phyloP scores from a whole-genome alignment of 2,329 filamentous ascomycete species.

The Colletotrichum abscissum region DNA sequence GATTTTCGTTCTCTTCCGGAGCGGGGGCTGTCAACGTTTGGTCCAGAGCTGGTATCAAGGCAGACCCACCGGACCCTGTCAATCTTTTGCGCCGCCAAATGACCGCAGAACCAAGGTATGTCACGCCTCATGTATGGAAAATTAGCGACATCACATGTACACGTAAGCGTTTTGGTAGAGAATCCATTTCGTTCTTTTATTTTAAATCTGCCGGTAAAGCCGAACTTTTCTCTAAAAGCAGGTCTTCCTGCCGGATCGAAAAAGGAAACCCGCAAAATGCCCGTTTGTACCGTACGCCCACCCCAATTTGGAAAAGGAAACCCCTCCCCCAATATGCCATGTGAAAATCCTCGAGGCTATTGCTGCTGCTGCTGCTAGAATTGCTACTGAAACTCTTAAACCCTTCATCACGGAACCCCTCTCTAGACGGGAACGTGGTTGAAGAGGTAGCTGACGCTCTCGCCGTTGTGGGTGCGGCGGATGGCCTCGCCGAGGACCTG shows the following conservation, averaged over 20 bases:
- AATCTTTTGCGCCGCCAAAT: neutral
- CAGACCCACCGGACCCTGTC: neutral
- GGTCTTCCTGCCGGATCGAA: neutral
- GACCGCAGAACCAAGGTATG: neutral
- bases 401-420: neutral
- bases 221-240: neutral
- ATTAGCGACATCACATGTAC: neutral
- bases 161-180: neutral
- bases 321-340: neutral
- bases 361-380: no score
- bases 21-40: neutral
- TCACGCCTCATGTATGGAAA: neutral
- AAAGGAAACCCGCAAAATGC: neutral
- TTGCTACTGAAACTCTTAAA: neutral
- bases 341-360: neutral
- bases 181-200: neutral
- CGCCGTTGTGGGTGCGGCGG: slow-evolving; percentile 72
- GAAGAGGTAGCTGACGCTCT: slow-evolving; percentile 66
- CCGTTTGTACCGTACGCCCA: neutral
- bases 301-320: no score
- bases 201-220: neutral
- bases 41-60: neutral
- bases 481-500: slow-evolving; percentile 77
- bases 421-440: slow-evolving; percentile 57
- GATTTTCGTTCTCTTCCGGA: neutral